These are phyloP conservation scores for Linnemannia elongata DNA, from an alignment of 192 early-diverging fungal genomes.

Conservation along the genomic window DNA sequence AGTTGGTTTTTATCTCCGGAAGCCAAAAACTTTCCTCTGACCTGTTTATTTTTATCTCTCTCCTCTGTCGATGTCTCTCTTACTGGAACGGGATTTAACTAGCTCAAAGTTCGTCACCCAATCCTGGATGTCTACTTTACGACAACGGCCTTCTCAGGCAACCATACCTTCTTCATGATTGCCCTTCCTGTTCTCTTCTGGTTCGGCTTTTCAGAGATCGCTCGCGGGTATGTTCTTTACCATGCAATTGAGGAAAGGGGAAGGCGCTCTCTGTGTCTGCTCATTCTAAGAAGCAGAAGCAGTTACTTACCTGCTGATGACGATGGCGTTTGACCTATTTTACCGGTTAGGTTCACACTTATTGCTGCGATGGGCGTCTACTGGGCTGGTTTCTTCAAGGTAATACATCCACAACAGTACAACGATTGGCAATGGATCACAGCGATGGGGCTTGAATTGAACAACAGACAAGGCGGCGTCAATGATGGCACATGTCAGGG, in stretches of 20 bases:
- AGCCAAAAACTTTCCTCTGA: background rate
- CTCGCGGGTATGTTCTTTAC: slow-evolving; percentile 59
- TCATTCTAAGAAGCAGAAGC: background rate
- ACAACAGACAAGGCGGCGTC: background rate
- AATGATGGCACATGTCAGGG: background rate
- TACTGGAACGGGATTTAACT: background rate
- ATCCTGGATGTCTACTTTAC: slow-evolving; percentile 75
- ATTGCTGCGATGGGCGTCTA: slow-evolving; percentile 69
- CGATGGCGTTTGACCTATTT: background rate
- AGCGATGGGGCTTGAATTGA: background rate
- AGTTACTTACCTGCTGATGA: background rate
- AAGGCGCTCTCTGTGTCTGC: background rate
- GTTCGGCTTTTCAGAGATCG: slow-evolving; percentile 79
- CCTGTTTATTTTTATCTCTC: background rate
- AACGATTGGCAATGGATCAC: background rate
- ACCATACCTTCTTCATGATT: slow-evolving; percentile 90
- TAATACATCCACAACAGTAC: slow-evolving; percentile 19
- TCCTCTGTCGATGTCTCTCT: background rate
- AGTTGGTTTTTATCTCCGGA: background rate
- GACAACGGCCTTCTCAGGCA: slow-evolving; percentile 83
- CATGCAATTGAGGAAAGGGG: background rate
- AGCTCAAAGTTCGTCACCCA: slow-evolving; percentile 63
- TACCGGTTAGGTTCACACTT: slow-evolving; percentile 40
- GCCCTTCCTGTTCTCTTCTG: slow-evolving; percentile 85
- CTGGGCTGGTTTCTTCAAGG: slow-evolving; percentile 73